Base-by-base conservation (phyloP, 306 rosid genomes). In the Carpinus fangiana region DNA sequence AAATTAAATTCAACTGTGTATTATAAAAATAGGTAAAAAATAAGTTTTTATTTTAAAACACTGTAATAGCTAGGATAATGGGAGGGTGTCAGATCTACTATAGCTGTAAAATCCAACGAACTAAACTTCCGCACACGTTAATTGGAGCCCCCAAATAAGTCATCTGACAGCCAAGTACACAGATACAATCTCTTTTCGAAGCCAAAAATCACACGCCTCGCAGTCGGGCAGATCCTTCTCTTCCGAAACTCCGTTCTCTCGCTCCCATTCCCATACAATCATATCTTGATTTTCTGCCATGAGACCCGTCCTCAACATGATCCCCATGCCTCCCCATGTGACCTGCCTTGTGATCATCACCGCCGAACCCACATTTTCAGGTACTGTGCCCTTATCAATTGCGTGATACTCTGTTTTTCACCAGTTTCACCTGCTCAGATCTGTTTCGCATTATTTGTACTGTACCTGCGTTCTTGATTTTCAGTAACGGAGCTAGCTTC, bases 301-400 rank as follows among this genome's bases (percentile, higher is more conserved):
- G 54, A 53, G 62, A 73, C 56, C 65, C 53, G 43, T 72, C 43
- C 48, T 18, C 12, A 31, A 48, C 67, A 21, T 23, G 26, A 23
- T 23, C 26, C 0, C 82, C 48, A 34, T 51, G 56, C 74, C 66
- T 54, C 36, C 78, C 8, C 74, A 45, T 46, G 76, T 72, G 61
- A 72, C 80, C 55, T 79, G 54, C 70, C 62, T 66, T 46, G 46
- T 9, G 41, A 59, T 17, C 43, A 4, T 12, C 21, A n/a, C 70
- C 62, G 72, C 17, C 60, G 20, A 52, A 43, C 23, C 60, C 68
- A 52, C 28, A 57, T 71, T 65, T 71, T 59, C 76, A 59, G 86
- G 81, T 76, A 76, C 79, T 64, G 2, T 14, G n/a, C 80, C 74
- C 20, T 7, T 78, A n/a, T 78, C 87, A 61, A 76, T 86, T 85